These are phyloP conservation scores for Zygoascus ofunaensis DNA, from an alignment of 805 yeast species.

Conservation along the genomic window DNA sequence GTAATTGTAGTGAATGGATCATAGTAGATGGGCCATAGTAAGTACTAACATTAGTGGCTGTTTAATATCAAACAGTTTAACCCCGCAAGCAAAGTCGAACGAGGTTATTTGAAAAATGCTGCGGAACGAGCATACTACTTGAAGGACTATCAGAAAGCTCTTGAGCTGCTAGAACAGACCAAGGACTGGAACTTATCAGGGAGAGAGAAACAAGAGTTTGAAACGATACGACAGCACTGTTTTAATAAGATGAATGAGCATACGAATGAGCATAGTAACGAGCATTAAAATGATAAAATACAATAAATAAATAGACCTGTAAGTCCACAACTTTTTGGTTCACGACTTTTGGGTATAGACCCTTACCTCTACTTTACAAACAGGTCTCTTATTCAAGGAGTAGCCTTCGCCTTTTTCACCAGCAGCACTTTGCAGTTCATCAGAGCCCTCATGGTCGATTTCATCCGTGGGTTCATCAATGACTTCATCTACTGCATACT, in stretches of 20 bases:
- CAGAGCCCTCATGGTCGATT: no score
- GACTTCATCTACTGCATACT: conserved; percentile 67
- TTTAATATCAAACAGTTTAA: conserved; percentile 7
- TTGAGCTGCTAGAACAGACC: conserved; percentile 34
- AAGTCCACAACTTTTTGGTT: no score
- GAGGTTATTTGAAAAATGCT: conserved; percentile 47
- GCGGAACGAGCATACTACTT: conserved; percentile 56
- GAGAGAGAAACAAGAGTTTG: conserved; percentile 42
- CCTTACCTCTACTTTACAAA: conserved; percentile 38
- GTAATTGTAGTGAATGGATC: no score
- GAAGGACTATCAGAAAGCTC: conserved; percentile 44
- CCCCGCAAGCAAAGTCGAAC: conserved; percentile 38
- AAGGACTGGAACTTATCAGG: conserved; percentile 34
- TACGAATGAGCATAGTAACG: no score
- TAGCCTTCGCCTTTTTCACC: conserved; percentile 17
- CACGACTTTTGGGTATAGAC: conserved; percentile 22
- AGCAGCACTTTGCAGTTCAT: no score
- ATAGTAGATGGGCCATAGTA: no score
- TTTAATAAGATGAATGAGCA: background rate
- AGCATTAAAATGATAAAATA: background rate
- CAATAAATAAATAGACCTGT: background rate
- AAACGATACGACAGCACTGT: conserved; percentile 11
- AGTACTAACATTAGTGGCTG: conserved; percentile 11
- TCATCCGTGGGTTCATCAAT: no score
- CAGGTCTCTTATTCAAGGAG: conserved; percentile 28